Conservation (phyloP, 176 grass and related monocot species). For the Phoenix roebelenii region DNA sequence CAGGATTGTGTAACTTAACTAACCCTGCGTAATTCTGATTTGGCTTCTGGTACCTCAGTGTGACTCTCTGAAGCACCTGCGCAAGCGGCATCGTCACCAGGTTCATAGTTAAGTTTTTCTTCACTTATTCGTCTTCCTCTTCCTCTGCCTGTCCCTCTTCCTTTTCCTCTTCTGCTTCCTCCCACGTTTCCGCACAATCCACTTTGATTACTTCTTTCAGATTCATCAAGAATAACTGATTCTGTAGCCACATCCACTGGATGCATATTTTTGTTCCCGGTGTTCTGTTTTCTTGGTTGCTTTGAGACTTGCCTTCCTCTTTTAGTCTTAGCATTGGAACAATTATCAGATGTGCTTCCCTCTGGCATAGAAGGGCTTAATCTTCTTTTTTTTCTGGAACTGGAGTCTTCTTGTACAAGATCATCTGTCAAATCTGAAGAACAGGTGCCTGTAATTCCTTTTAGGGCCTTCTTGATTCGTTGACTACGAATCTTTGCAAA, state of each 20-base stretch:
- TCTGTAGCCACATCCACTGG: background rate
- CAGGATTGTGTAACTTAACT: conserved; percentile 9
- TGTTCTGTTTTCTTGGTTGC: background rate
- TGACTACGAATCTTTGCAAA: conserved; percentile 97
- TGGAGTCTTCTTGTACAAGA: conserved; percentile 32
- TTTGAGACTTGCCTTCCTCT: background rate
- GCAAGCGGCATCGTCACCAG: conserved; percentile 26
- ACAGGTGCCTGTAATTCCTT: conserved; percentile 69
- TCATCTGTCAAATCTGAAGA: conserved; percentile 47
- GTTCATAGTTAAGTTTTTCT: conserved; percentile 22
- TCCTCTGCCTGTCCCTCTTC: conserved; percentile 1
- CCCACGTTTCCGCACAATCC: conserved; percentile 13
- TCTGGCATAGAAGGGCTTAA: background rate
- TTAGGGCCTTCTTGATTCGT: conserved; percentile 92
- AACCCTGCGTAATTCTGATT: conserved; percentile 43
- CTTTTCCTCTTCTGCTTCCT: conserved; percentile 23
- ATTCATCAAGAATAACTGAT: background rate
- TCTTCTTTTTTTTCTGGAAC: background rate
- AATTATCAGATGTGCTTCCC: conserved; percentile 1
- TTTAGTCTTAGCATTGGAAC: background rate
- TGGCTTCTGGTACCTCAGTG: conserved; percentile 11
- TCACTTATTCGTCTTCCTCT: conserved; percentile 11
- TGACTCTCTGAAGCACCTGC: conserved; percentile 10
- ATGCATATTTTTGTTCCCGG: background rate
- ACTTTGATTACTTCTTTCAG: background rate